Evolutionary conservation across 192 early-diverging fungal genomes (phyloP).

Genomic region (Podila minutissima): DNA sequence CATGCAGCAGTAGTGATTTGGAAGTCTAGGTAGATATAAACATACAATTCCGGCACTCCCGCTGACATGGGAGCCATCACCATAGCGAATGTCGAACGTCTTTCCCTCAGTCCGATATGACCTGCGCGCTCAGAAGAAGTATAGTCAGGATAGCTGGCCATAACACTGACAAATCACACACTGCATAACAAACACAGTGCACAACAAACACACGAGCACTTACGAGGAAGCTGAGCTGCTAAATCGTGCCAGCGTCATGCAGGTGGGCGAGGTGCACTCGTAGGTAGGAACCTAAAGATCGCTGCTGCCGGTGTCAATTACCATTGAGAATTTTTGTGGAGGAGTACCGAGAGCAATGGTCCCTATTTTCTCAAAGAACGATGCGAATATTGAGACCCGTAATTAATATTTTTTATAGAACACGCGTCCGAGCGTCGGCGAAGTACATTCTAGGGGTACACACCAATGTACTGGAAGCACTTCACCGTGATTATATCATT

Average conservation of each 20-base stretch:
- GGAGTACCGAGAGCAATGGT: constrained; percentile 35
- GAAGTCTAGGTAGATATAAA: neutral
- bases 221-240: constrained; percentile 24
- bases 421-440: neutral
- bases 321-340: constrained; percentile 35
- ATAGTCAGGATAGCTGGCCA: no score
- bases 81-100: constrained; percentile 30
- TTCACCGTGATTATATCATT: no score
- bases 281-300: constrained; percentile 42
- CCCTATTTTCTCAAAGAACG: constrained; percentile 10
- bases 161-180: no score
- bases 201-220: neutral
- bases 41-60: constrained; percentile 32
- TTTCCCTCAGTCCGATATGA: constrained; percentile 26
- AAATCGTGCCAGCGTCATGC: constrained; percentile 24
- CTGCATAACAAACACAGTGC: no score
- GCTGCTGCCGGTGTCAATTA: constrained; percentile 45
- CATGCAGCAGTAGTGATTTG: neutral
- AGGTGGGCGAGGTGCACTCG: constrained; percentile 12
- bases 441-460: neutral
- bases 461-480: constrained; percentile 1
- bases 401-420: neutral
- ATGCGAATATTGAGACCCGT: no score
- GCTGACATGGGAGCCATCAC: constrained; percentile 36
- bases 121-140: neutral